Evolutionary conservation across 2,329 filamentous ascomycete genomes (phyloP).

Genomic region (Botrytis tulipae): DNA sequence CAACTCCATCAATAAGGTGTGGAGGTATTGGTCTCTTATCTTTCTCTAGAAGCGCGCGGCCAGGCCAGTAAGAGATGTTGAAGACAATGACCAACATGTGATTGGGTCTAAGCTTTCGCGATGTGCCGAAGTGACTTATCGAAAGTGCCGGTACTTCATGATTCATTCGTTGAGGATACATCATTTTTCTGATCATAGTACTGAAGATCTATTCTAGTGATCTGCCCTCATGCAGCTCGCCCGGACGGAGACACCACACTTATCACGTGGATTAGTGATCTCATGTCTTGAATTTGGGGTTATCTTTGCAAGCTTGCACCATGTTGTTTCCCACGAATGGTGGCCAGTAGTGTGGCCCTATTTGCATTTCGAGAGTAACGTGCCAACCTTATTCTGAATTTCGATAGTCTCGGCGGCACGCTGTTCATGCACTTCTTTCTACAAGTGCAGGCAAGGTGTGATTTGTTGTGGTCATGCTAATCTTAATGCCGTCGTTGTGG

Average conservation of each 20-base stretch:
- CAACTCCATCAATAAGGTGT: neutral
- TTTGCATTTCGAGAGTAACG: neutral
- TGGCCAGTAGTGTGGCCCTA: neutral
- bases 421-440: neutral
- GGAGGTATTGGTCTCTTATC: neutral
- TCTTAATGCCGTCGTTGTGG: neutral
- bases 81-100: neutral
- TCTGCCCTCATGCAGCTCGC: neutral
- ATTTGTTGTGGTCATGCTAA: neutral
- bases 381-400: constrained; percentile 1
- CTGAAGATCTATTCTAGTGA: neutral
- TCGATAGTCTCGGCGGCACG: constrained; percentile 4
- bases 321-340: neutral
- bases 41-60: constrained; percentile 17
- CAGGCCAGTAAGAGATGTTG: neutral
- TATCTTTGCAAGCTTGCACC: constrained; percentile 1
- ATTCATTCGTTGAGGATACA: neutral
- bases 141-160: neutral
- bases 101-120: neutral
- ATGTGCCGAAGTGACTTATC: constrained; percentile 1
- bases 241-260: neutral
- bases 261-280: neutral
- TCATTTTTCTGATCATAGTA: neutral
- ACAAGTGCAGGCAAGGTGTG: neutral
- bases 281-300: neutral